Percentiles rank a stretch among this genome's conserved stretches.
Evolutionary conservation across 2,329 filamentous ascomycete genomes (phyloP).

Genomic region (Didymella sp.): DNA sequence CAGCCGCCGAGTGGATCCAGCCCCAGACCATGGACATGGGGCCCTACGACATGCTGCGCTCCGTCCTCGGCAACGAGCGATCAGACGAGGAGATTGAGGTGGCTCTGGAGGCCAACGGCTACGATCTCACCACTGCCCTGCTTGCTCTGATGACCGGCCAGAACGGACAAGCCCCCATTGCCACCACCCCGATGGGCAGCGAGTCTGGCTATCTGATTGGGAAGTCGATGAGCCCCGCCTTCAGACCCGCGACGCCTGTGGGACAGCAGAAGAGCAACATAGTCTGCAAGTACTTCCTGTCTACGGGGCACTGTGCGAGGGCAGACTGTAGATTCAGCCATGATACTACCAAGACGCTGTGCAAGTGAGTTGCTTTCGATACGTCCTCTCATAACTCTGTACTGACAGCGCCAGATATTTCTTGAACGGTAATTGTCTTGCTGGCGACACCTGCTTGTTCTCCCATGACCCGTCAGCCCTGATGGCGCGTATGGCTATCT

Average conservation of each 20-base stretch:
- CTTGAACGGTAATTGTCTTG: constrained; percentile 93
- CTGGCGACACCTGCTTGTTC: constrained; percentile 93
- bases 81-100: constrained; percentile 94
- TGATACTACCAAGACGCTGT: constrained; percentile 92
- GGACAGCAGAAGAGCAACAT: constrained; percentile 81
- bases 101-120: constrained; percentile 87
- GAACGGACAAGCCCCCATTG: constrained; percentile 57
- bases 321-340: constrained; percentile 98
- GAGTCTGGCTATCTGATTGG: constrained; percentile 80
- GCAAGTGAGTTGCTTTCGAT: constrained; percentile 76
- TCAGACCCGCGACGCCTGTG: constrained; percentile 76
- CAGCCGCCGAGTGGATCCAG: constrained; percentile 78
- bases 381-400: constrained; percentile 11
- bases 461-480: constrained; percentile 92
- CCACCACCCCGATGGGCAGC: constrained; percentile 52
- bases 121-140: constrained; percentile 92
- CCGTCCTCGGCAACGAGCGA: constrained; percentile 86
- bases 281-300: constrained; percentile 96
- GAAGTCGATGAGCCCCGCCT: constrained; percentile 81
- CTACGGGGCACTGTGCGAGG: constrained; percentile 91
- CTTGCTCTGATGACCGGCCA: constrained; percentile 83
- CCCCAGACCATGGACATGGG: constrained; percentile 86
- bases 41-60: constrained; percentile 96
- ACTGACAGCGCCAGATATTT: constrained; percentile 72
- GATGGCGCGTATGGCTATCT: constrained; percentile 79